Conservation (phyloP, 768 basidiomycete genomes). For the Trametes cinnabarina region DNA sequence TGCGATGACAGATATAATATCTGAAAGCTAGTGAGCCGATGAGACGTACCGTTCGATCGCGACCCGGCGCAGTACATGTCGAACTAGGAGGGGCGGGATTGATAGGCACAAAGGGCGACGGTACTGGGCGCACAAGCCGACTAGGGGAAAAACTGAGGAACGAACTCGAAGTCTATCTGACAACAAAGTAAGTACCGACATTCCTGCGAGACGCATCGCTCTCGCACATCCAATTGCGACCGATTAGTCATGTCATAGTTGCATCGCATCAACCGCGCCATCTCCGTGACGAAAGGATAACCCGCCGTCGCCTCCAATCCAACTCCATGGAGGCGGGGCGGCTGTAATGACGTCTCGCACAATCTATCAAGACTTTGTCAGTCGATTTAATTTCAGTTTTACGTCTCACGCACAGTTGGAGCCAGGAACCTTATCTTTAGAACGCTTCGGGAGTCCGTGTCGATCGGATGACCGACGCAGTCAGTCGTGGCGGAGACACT, state of each 20-base stretch:
- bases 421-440: not conserved
- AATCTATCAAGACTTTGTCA: slow-evolving; percentile 11
- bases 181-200: not conserved
- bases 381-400: not conserved
- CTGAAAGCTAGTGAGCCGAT: too few relatives aligned
- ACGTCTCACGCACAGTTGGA: too few relatives aligned
- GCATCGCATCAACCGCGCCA: not conserved
- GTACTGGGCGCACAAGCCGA: not conserved
- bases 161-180: slow-evolving; percentile 1
- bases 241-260: slow-evolving; percentile 4
- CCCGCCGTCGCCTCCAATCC: not conserved
- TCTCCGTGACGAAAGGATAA: not conserved
- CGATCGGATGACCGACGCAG: not conserved
- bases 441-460: not conserved
- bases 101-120: not conserved
- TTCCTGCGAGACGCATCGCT: not conserved
- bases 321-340: not conserved
- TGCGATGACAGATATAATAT: not conserved
- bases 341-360: slow-evolving; percentile 6
- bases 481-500: not conserved
- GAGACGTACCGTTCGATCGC: too few relatives aligned
- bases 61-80: not conserved
- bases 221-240: not conserved
- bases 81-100: not conserved
- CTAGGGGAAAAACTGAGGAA: slow-evolving; percentile 5